Conservation (phyloP, 129 eudicot genomes). For the Chrysanthemum makinoi region DNA sequence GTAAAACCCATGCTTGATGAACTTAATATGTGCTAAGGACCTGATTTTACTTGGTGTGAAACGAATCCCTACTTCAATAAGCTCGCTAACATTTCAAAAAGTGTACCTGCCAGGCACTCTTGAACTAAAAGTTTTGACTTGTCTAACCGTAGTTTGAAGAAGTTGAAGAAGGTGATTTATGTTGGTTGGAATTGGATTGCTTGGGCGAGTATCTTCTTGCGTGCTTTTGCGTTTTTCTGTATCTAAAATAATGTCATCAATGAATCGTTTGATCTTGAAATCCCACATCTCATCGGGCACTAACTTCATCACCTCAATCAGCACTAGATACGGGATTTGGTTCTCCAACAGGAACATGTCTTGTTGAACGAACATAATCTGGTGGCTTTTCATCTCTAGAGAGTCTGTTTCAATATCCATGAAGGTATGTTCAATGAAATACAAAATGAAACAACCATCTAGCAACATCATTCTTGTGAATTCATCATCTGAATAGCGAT, state of each 20-base stretch:
- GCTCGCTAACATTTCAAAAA: slow-evolving; percentile 28
- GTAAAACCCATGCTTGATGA: background rate
- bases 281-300: background rate
- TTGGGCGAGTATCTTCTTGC: too few relatives aligned
- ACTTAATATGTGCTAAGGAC: slow-evolving; percentile 18
- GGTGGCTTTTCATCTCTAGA: slow-evolving; percentile 30
- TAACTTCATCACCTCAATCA: slow-evolving; percentile 29
- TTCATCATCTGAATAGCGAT: slow-evolving; percentile 4
- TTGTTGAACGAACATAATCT: slow-evolving; percentile 25
- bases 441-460: slow-evolving; percentile 40
- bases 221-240: background rate
- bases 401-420: background rate
- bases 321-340: slow-evolving; percentile 33
- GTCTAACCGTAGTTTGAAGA: slow-evolving; percentile 19
- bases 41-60: slow-evolving; percentile 19
- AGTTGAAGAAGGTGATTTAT: slow-evolving; percentile 26
- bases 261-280: slow-evolving; percentile 16
- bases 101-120: too few relatives aligned
- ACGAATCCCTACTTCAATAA: slow-evolving; percentile 33
- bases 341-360: slow-evolving; percentile 40
- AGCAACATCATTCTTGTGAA: slow-evolving; percentile 37
- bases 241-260: slow-evolving; percentile 16
- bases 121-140: background rate
- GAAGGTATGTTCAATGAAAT: slow-evolving; percentile 16
- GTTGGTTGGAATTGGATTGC: background rate